Base-by-base conservation (phyloP, 306 rosid species). In the Pyrus pyrifolia region DNA sequence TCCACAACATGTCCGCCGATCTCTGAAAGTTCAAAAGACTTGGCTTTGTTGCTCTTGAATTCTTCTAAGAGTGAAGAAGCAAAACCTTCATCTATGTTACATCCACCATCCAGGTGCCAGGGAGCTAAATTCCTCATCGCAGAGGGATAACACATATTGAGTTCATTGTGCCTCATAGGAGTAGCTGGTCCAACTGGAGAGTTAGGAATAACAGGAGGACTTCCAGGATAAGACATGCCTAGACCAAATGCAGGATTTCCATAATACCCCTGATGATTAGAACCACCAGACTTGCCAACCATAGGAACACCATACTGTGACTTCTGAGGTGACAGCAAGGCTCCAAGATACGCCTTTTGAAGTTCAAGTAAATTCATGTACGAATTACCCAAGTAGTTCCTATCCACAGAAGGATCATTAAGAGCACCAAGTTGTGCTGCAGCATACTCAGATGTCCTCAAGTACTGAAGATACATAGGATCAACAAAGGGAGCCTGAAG, bases 171-270 rank as follows among this genome's bases (percentile, higher is more conserved):
- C 85, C 97, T 87, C 76, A 92, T 86, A 70, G 97, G 97, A 88
- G 97, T 95, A 21, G 93, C 97, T 52, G 97, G 88, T 70, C 94
- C 97, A 81, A 85, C 90, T 1, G 97, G 97, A 78, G 99, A 90
- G 79, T 82, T 85, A 33, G 96, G 76, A 53, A 88, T 74, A 78
- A 85, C 74, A 53, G 97, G 85, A 80, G 98, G 98, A 84, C 96
- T 92, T 88, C 97, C 96, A 6, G 90, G 96, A 77, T 90, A 95
- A 29, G 99, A 88, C 85, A 95, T 71, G 40, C 93, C 91, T 45
- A 83, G 84, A 12, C 98, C 96, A 60, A 78, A 92, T 55, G 91
- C 87, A 35, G 91, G 91, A 87, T 88, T 95, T 69, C 91, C 97
- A 45, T 89, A 90, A 81, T 89, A 95, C 79, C 97, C 91, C 51